Evolutionary conservation across 164 flowering plant species (phyloP), one percentile per base, ranked within the genome.

Genomic region (Dillenia suffruticosa): DNA sequence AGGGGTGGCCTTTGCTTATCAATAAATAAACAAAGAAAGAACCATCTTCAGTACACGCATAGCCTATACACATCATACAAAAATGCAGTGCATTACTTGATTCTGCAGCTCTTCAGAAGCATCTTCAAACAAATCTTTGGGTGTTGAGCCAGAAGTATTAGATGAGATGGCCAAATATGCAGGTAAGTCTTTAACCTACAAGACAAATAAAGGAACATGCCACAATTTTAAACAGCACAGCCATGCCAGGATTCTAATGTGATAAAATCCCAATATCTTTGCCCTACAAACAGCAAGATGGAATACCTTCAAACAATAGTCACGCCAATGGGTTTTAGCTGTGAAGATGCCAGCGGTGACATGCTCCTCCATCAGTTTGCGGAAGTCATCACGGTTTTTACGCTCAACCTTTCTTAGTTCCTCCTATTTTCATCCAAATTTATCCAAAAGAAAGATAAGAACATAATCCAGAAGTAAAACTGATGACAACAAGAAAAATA

Each of bases 101-200:
- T 82, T 86, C 70, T 88, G 90, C 61, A 95, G 73, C 59, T 88
- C 99, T 74, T 95, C 98, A 45, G 72, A 63, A 49, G 82, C 84
- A 78, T 89, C 97, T 73, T 95, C 99, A 80, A 92, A 95, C 72
- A 95, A 82, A 73, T 95, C 99, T 71, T 78, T 95, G 10, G 97
- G 92, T 15, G 92, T 84, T 26, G 97, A 95, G 47, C 99, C 99
- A 59, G 94, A 87, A 9, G 80, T 86, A 51, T 92, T 95, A 26
- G 87, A 81, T 53, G 97, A 83, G 62, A 95, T 91, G 55, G 94
- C 97, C 59, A 74, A 67, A 77, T 90, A 95, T 40, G 83, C 81
- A 9, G 86, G 78, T 47, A 77, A 78, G 52, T 92, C 96, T 68
- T 84, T 90, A 56, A 95, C 96, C 97, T 92, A 72, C 49, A 62